A percentile compares a stretch with the other conserved stretches of the same genome.
Conservation (phyloP, 1,284 basidiomycete species). For the Ustilago cynodontis region DNA sequence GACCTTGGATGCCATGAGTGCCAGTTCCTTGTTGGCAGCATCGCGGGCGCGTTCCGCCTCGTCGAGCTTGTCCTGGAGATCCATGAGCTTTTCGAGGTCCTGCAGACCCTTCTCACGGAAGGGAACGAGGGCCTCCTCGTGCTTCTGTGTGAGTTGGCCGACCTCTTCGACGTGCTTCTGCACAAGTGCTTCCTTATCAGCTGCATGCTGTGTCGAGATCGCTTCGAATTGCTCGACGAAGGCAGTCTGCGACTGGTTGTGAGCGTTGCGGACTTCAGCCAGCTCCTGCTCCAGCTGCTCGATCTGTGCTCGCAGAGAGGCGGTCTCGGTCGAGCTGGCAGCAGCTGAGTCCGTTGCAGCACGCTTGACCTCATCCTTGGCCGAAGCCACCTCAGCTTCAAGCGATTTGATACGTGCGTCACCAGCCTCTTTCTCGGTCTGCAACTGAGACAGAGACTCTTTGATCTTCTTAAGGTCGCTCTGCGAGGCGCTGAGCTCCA, state of each 20-base stretch:
- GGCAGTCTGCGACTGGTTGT: constrained; percentile 48
- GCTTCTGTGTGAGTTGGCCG: constrained; percentile 23
- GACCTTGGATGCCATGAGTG: constrained; percentile 33
- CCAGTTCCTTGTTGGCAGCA: constrained; percentile 29
- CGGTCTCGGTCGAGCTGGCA: constrained; percentile 35
- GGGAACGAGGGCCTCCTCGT: constrained; percentile 36
- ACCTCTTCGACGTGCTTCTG: constrained; percentile 54
- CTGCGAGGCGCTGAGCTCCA: constrained; percentile 48
- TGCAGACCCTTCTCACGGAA: constrained; percentile 41
- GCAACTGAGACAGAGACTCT: constrained; percentile 33
- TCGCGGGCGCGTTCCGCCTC: constrained; percentile 52
- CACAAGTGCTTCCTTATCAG: constrained; percentile 37
- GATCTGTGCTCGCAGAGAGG: constrained; percentile 33
- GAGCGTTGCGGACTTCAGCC: constrained; percentile 31
- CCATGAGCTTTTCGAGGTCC: constrained; percentile 48
- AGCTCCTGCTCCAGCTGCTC: constrained; percentile 46
- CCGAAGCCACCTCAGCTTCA: constrained; percentile 34
- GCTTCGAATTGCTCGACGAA: constrained; percentile 54
- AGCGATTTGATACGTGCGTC: constrained; percentile 32
- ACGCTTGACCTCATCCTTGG: constrained; percentile 41
- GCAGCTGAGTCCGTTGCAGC: constrained; percentile 28
- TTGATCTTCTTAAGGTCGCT: constrained; percentile 51
- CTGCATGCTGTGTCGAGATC: constrained; percentile 31
- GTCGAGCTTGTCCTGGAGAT: constrained; percentile 53
- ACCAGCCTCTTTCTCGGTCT: constrained; percentile 40